Percentiles rank a stretch among this genome's conserved stretches.
phyloP scores from a whole-genome alignment of 208 protist species.

The Vickermania spadyakhi region DNA sequence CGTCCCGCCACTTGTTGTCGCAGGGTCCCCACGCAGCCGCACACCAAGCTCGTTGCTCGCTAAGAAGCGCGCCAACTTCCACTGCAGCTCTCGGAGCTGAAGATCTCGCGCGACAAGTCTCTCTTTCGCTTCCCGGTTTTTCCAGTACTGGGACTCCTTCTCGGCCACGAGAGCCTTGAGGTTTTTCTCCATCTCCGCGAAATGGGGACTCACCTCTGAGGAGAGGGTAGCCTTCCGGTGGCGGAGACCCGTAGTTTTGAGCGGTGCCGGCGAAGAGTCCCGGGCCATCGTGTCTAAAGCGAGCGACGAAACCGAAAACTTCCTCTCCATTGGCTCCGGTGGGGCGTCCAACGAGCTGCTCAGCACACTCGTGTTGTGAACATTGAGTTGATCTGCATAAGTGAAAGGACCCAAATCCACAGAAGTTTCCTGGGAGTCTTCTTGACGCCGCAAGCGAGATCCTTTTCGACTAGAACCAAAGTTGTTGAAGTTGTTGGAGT shows the following conservation, averaged over 20 bases:
- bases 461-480: background rate
- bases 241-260: background rate
- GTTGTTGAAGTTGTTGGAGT: background rate
- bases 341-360: background rate
- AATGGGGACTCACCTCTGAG: constrained; percentile 14
- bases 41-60: constrained; percentile 23
- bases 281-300: background rate
- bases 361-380: background rate
- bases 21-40: constrained; percentile 11
- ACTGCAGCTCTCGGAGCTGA: constrained; percentile 54
- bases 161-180: constrained; percentile 39
- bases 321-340: background rate
- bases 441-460: background rate
- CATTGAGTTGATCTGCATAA: background rate
- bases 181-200: constrained; percentile 40
- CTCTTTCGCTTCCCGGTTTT: constrained; percentile 59
- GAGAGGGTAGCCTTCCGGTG: constrained; percentile 6
- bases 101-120: constrained; percentile 41
- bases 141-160: constrained; percentile 63
- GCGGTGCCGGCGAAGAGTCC: background rate
- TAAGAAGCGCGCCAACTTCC: constrained; percentile 64
- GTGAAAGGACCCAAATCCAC: background rate
- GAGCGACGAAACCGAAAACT: background rate
- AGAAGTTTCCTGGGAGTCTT: background rate
- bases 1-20: constrained; percentile 9